Evolutionary conservation across 1,139 yeast genomes (phyloP).

Genomic region (Taiozyma onychis): DNA sequence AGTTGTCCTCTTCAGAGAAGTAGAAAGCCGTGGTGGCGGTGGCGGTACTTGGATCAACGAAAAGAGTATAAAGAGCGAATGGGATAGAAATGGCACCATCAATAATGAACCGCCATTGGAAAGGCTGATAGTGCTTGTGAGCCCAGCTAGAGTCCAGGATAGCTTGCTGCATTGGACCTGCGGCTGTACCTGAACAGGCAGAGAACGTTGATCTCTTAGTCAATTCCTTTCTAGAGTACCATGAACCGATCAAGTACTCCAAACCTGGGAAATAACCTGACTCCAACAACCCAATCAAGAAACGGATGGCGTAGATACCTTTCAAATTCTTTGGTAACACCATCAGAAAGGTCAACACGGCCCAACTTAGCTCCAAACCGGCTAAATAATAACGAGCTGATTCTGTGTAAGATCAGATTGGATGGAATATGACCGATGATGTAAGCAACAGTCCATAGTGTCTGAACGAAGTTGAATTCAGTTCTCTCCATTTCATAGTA

Average conservation of each 20-base stretch:
- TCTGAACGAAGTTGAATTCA: constrained; percentile 46
- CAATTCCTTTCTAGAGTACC: constrained; percentile 42
- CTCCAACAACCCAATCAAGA: constrained; percentile 53
- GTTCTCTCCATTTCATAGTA: constrained; percentile 45
- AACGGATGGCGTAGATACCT: constrained; percentile 51
- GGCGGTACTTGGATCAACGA: constrained; percentile 41
- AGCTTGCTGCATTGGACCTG: constrained; percentile 25
- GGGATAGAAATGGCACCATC: constrained; percentile 50
- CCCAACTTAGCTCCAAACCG: constrained; percentile 52
- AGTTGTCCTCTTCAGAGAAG: constrained; percentile 28
- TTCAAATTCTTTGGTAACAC: constrained; percentile 38
- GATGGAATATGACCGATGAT: constrained; percentile 56
- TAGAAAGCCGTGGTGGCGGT: constrained; percentile 36
- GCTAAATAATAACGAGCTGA: constrained; percentile 53
- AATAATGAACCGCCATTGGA: constrained; percentile 51
- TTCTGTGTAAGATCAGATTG: constrained; percentile 45
- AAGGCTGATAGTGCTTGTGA: constrained; percentile 36
- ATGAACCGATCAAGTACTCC: constrained; percentile 36
- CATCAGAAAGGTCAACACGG: constrained; percentile 46
- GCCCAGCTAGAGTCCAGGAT: constrained; percentile 27
- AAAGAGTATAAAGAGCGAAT: constrained; percentile 38
- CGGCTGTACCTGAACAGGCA: constrained; percentile 22
- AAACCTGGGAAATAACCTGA: constrained; percentile 57
- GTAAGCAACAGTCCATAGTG: constrained; percentile 55
- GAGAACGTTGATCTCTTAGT: constrained; percentile 24